Conservation (phyloP, 2,329 filamentous ascomycete species). For the Fusarium floridanum region DNA sequence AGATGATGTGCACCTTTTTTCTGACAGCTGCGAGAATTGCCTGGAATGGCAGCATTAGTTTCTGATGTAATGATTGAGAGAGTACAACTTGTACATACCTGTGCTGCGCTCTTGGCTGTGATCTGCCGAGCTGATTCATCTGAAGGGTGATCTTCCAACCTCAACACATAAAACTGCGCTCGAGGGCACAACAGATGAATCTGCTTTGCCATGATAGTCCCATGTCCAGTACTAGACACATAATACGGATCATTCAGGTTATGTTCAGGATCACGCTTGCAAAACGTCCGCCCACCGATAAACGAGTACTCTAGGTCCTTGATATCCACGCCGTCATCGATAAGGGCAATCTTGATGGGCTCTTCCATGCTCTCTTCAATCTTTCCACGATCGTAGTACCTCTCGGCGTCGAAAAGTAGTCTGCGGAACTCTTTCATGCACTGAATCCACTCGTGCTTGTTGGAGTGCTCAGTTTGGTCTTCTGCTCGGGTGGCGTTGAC, state of each 20-base stretch:
- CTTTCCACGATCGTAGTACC: slow-evolving; percentile 10
- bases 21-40: slow-evolving; percentile 49
- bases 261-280: slow-evolving; percentile 1
- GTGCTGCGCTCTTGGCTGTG: slow-evolving; percentile 7
- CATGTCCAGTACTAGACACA: slow-evolving; percentile 44
- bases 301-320: slow-evolving; percentile 45
- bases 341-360: slow-evolving; percentile 51
- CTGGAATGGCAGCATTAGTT: slow-evolving; percentile 17
- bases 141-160: background rate
- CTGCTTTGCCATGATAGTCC: slow-evolving; percentile 47
- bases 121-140: background rate
- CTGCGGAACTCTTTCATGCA: slow-evolving; percentile 43
- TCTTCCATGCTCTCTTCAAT: slow-evolving; percentile 29
- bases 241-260: slow-evolving; percentile 38
- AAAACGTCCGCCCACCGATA: slow-evolving; percentile 46
- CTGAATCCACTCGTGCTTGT: slow-evolving; percentile 44
- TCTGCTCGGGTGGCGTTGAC: slow-evolving; percentile 5
- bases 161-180: slow-evolving; percentile 33
- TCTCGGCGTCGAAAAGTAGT: slow-evolving; percentile 38
- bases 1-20: slow-evolving; percentile 52
- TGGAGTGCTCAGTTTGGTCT: slow-evolving; percentile 27
- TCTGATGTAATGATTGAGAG: background rate
- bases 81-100: background rate
- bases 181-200: slow-evolving; percentile 43
- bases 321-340: slow-evolving; percentile 55